Conservation (phyloP, 129 eudicot species). For the Pseudognaphalium luteoalbum region DNA sequence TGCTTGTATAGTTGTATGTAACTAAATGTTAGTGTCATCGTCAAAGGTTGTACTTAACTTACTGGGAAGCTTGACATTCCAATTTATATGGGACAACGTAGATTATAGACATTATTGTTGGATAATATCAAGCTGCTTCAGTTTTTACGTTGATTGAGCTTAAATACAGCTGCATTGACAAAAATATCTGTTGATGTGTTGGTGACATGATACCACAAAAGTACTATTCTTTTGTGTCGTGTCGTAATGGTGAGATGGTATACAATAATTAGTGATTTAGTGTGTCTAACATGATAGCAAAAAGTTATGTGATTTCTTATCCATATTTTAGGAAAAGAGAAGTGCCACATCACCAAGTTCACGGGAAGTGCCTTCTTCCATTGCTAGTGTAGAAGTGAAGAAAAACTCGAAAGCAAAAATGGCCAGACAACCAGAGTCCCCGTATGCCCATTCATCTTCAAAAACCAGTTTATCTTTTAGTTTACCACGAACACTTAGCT, state of each 20-base stretch:
- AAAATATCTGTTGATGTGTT: too few species aligned
- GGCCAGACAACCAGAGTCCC: constrained; percentile 16
- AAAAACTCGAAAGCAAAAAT: constrained; percentile 25
- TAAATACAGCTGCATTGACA: too few species aligned
- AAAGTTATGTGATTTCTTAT: not conserved
- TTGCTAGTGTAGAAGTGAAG: constrained; percentile 24
- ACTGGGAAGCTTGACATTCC: too few species aligned
- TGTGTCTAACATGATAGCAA: not conserved
- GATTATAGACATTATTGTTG: too few species aligned
- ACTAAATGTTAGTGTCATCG: too few species aligned
- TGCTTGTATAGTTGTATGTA: not conserved
- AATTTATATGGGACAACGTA: too few species aligned
- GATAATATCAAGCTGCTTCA: too few species aligned
- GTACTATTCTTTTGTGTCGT: too few species aligned
- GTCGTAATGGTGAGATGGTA: not conserved
- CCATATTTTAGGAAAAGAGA: constrained; percentile 54
- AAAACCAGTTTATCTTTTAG: constrained; percentile 50
- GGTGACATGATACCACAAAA: too few species aligned
- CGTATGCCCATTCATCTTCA: constrained; percentile 41
- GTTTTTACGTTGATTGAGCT: too few species aligned
- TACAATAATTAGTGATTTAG: not conserved
- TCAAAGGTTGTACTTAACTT: too few species aligned
- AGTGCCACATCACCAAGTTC: constrained; percentile 61
- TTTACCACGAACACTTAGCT: constrained; percentile 68
- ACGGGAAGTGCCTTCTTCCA: constrained; percentile 41